phyloP scores from a whole-genome alignment of 441 rosid species.

The Manihot esculenta region DNA sequence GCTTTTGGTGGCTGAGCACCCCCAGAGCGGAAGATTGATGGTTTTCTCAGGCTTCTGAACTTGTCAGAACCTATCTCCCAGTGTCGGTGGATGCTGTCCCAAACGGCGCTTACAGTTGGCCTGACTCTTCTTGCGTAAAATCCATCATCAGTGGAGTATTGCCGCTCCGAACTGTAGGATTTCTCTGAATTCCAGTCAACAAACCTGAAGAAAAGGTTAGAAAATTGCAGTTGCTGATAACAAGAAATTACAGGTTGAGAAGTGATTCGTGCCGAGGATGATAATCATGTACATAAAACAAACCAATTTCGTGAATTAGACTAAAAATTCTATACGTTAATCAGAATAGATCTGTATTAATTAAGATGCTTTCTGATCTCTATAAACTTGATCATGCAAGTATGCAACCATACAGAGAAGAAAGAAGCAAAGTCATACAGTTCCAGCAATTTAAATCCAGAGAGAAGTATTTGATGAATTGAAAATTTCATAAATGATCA shows the following conservation, averaged over 20 bases:
- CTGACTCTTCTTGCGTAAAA: slow-evolving; percentile 23
- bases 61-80: slow-evolving; percentile 49
- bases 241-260: no score
- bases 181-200: slow-evolving; percentile 39
- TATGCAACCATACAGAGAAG: neutral
- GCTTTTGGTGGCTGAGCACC: slow-evolving; percentile 22
- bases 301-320: neutral
- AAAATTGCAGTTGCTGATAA: no score
- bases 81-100: slow-evolving; percentile 36
- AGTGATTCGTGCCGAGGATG: no score
- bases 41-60: slow-evolving; percentile 43
- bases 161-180: slow-evolving; percentile 28
- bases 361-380: neutral
- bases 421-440: no score
- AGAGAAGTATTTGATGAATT: no score
- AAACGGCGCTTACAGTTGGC: slow-evolving; percentile 31
- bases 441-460: no score
- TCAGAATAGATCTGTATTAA: neutral
- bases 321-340: neutral
- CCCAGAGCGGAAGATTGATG: slow-evolving; percentile 20
- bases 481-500: neutral
- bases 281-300: neutral
- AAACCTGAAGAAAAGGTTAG: slow-evolving; percentile 40
- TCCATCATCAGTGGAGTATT: slow-evolving; percentile 21
- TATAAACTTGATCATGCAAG: neutral